These are phyloP conservation scores for Arabidopsis suecica DNA, from an alignment of 345 rosid genomes.

Conservation along the genomic window DNA sequence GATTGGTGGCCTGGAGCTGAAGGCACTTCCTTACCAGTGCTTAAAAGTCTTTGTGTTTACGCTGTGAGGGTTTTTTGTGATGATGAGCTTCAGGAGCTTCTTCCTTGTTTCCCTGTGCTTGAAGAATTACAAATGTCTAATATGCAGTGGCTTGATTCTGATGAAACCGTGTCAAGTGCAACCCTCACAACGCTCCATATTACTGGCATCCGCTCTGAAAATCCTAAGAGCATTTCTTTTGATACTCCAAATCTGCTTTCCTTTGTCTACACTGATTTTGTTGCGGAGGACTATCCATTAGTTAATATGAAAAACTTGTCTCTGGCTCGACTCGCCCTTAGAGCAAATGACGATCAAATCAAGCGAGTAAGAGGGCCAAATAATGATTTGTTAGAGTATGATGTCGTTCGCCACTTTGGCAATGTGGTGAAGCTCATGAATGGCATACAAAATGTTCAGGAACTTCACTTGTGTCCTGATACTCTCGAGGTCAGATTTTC, in stretches of 20 bases:
- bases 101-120: slow-evolving; percentile 30
- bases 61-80: not conserved
- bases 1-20: slow-evolving; percentile 7
- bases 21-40: slow-evolving; percentile 12
- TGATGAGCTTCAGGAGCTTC: slow-evolving; percentile 2
- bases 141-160: not conserved
- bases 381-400: not conserved
- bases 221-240: slow-evolving; percentile 29
- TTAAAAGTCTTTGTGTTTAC: not conserved
- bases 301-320: slow-evolving; percentile 4
- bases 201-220: not conserved
- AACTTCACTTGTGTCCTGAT: slow-evolving; percentile 16
- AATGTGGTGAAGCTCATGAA: slow-evolving; percentile 35
- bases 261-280: slow-evolving; percentile 18
- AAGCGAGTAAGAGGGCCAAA: slow-evolving; percentile 1
- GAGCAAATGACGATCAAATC: not conserved
- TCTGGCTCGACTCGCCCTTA: slow-evolving; percentile 10
- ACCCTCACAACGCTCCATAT: not conserved
- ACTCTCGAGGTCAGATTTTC: slow-evolving; percentile 23
- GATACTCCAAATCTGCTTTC: slow-evolving; percentile 20
- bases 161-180: not conserved
- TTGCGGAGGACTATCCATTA: slow-evolving; percentile 30
- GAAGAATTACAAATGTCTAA: not conserved
- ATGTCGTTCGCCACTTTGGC: slow-evolving; percentile 4
- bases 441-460: slow-evolving; percentile 18